A percentile compares a stretch with the other conserved stretches of the same genome.
Conservation (phyloP, 169 alveolate genomes). For the Perkinsus chesapeaki region DNA sequence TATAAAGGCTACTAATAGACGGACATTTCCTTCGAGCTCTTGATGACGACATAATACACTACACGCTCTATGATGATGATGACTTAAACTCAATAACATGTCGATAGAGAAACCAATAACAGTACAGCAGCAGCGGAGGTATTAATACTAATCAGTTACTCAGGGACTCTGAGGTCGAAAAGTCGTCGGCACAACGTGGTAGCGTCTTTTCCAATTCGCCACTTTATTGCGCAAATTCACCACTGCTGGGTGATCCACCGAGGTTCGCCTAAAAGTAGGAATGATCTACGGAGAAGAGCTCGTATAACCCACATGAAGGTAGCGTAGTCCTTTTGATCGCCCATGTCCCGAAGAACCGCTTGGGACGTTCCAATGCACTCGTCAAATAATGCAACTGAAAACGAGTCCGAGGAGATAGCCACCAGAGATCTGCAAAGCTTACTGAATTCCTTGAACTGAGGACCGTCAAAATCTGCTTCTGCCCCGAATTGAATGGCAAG, state of each 20-base stretch:
- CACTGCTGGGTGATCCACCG: not conserved
- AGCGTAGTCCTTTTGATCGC: not conserved
- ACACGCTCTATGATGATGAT: too few relatives aligned
- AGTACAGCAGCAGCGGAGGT: not conserved
- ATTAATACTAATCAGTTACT: not conserved
- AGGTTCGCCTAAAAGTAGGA: not conserved
- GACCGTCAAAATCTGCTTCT: not conserved
- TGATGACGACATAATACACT: too few relatives aligned
- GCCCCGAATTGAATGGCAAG: not conserved
- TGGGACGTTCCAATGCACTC: not conserved
- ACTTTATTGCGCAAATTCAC: not conserved
- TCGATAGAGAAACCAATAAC: too few relatives aligned
- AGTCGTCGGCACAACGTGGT: not conserved
- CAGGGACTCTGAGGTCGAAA: not conserved
- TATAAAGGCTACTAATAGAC: too few relatives aligned
- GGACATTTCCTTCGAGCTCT: too few relatives aligned
- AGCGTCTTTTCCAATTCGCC: not conserved
- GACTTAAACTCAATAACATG: too few relatives aligned
- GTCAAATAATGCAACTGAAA: not conserved
- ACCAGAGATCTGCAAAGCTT: not conserved
- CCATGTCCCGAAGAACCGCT: not conserved
- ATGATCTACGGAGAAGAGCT: not conserved
- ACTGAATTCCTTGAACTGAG: not conserved
- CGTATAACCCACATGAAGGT: not conserved
- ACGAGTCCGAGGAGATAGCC: not conserved